Evolutionary conservation across 257 asterid genomes (phyloP), one percentile per base, ranked within the genome.

Genomic region (Lycium barbarum): DNA sequence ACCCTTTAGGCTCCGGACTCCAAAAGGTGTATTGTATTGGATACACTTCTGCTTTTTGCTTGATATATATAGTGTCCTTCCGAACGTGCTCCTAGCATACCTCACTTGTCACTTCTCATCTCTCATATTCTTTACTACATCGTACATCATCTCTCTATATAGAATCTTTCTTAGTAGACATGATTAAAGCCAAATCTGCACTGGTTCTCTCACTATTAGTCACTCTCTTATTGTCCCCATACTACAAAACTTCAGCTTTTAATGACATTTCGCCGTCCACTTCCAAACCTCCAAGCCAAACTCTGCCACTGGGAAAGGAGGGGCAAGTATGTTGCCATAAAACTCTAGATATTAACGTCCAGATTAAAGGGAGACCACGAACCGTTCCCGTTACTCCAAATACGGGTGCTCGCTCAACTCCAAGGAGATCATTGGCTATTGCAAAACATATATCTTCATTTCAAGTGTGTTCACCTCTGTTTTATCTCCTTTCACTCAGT

Each of bases 391-490:
- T 7, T 65, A 20, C 84, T 33, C 63, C 65, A 9, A 63, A 26
- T 8, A 47, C 40, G 59, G 2, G 43, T 62, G 0, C 53, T 38
- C 20, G 35, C 54, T 10, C 12, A 43, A 57, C 20, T 10, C 6
- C 80, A 38, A 62, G 84, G 5, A 40, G 45, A 76, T 83, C 86
- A 55, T 55, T 84, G 13, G 38, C 59, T 74, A 65, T 43, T n/a
- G 76, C 58, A 15, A 61, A 78, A 65, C 67, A 83, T 65, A 51
- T 58, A 15, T 86, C 86, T 68, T 17, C 53, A 53, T 63, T 83
- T 33, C 83, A 74, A 51, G 11, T 65, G 20, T 84, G 3, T 40
- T 83, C 76, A 54, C 67, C 84, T 65, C 79, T 83, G 81, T n/a
- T 54, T 78, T 40, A 53, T 65, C 73, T 55, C n/a, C 36, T 79